A percentile compares a stretch with the other conserved stretches of the same genome.
Evolutionary conservation across 2,329 filamentous ascomycete species (phyloP).

Genomic region (Botrytis elliptica): DNA sequence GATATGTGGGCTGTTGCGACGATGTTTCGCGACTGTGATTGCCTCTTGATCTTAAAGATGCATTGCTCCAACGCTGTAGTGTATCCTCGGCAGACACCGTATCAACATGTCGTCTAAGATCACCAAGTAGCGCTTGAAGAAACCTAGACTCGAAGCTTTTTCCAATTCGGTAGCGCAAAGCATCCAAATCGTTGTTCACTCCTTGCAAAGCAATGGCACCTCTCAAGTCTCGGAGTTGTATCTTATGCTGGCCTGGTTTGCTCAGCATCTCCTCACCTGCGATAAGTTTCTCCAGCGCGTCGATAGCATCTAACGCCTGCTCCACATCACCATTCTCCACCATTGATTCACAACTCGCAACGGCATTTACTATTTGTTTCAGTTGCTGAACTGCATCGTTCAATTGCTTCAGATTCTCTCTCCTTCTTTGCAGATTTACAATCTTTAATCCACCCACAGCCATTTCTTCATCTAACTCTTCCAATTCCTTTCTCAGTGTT

Average conservation of each 20-base stretch:
- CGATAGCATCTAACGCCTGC: constrained; percentile 73
- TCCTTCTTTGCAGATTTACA: constrained; percentile 75
- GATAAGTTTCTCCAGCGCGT: constrained; percentile 75
- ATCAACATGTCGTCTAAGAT: constrained; percentile 78
- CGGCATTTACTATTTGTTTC: constrained; percentile 70
- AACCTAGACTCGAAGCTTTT: constrained; percentile 84
- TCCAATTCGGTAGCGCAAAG: constrained; percentile 77
- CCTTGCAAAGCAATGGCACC: constrained; percentile 77
- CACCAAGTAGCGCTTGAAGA: constrained; percentile 71
- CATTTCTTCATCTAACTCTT: constrained; percentile 81
- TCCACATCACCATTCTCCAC: constrained; percentile 85
- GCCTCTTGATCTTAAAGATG: constrained; percentile 69
- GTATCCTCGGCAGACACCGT: constrained; percentile 70
- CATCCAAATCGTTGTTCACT: constrained; percentile 72
- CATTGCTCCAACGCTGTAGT: constrained; percentile 78
- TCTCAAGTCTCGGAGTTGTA: constrained; percentile 64
- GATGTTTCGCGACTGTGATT: constrained; percentile 63
- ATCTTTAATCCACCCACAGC: constrained; percentile 82
- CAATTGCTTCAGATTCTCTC: constrained; percentile 81
- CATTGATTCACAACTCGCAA: constrained; percentile 73
- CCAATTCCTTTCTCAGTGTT: constrained; percentile 72
- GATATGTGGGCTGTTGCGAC: constrained; percentile 69
- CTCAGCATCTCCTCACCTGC: constrained; percentile 58
- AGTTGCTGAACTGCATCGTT: constrained; percentile 82
- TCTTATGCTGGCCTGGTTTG: constrained; percentile 31